Conservation (phyloP, 225 moss, liverwort and hornwort genomes). For the Sphagnum tenellum region DNA sequence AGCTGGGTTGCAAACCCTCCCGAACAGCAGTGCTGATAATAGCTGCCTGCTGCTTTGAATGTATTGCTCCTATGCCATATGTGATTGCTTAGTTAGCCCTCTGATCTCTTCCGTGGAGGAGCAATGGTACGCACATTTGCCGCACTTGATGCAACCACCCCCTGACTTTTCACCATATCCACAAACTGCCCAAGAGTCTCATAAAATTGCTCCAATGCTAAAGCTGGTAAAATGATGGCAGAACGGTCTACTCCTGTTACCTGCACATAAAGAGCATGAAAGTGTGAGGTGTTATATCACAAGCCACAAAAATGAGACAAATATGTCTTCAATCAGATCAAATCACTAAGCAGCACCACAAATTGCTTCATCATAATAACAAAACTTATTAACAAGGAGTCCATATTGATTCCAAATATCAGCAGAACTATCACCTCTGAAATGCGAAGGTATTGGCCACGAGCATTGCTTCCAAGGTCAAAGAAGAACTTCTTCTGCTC, state of each 20-base stretch:
- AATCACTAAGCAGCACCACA: neutral
- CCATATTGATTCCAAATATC: too few relatives aligned
- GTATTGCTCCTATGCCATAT: conserved; percentile 19
- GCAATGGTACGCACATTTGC: conserved; percentile 72
- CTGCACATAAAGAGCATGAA: conserved; percentile 8
- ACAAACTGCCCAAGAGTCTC: conserved; percentile 66
- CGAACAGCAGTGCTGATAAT: conserved; percentile 3
- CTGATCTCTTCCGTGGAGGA: conserved; percentile 65
- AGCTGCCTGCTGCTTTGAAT: conserved; percentile 19
- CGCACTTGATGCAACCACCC: conserved; percentile 42
- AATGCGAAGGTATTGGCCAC: conserved; percentile 64
- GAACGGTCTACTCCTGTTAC: conserved; percentile 61
- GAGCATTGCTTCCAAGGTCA: conserved; percentile 61
- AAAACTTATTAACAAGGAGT: too few relatives aligned
- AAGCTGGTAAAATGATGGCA: conserved; percentile 57
- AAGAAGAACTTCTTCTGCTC: conserved; percentile 71
- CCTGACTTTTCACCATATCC: conserved; percentile 71
- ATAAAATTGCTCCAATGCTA: conserved; percentile 59
- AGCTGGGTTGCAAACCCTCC: conserved; percentile 6
- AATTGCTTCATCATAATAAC: neutral
- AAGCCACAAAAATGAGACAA: too few relatives aligned
- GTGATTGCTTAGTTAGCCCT: conserved; percentile 41
- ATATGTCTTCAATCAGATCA: neutral
- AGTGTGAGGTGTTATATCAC: neutral
- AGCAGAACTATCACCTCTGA: conserved; percentile 33